Conservation (phyloP, 352 stramenopile genomes). For the Pythium vanterpoolii region DNA sequence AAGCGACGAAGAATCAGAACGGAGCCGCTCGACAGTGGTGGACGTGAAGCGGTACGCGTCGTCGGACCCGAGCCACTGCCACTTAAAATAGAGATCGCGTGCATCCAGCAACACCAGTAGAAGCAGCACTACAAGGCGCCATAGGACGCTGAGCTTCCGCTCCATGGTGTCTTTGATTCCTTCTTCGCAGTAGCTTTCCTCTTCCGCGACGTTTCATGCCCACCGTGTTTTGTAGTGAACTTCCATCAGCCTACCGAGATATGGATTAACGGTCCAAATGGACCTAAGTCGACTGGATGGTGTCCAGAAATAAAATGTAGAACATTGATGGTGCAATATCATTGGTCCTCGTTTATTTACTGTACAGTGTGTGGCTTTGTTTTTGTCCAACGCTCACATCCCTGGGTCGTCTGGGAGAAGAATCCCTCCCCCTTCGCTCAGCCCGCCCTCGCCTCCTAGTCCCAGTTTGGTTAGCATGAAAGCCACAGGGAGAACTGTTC, state of each 20-base stretch:
- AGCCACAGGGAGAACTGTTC: too few relatives aligned
- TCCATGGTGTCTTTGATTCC: background rate
- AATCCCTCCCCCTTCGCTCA: background rate
- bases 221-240: conserved; percentile 5
- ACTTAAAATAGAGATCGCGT: conserved; percentile 62
- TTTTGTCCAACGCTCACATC: background rate
- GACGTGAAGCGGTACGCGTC: conserved; percentile 39
- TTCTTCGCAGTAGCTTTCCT: background rate
- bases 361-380: background rate
- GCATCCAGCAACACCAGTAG: conserved; percentile 38
- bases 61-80: conserved; percentile 39
- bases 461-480: too few relatives aligned
- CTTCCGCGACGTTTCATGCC: conserved; percentile 11
- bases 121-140: conserved; percentile 31
- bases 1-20: background rate
- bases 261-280: background rate
- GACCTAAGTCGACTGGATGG: background rate
- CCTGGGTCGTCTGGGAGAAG: background rate
- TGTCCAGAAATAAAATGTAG: conserved; percentile 13
- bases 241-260: background rate
- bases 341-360: conserved; percentile 6
- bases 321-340: conserved; percentile 12
- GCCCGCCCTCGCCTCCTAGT: background rate
- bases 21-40: conserved; percentile 26
- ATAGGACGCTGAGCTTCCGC: conserved; percentile 9